Conservation (phyloP, 768 basidiomycete genomes). For the Nidularia sp. region DNA sequence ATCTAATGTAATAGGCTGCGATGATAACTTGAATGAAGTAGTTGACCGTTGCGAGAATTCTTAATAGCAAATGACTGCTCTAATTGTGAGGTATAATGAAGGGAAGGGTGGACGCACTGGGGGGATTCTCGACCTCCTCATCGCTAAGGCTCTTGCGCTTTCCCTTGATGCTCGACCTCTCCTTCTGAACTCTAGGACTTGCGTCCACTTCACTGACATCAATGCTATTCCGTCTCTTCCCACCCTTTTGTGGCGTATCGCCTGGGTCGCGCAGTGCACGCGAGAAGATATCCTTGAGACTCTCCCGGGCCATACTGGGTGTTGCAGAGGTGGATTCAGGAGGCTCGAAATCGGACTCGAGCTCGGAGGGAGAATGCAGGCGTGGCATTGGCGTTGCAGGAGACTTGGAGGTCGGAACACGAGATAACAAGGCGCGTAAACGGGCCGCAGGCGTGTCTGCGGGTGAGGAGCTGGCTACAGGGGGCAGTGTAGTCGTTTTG, state of each 20-base stretch:
- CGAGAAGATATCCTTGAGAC: constrained; percentile 63
- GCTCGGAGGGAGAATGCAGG: constrained; percentile 34
- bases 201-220: constrained; percentile 58
- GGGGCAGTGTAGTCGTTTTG: constrained; percentile 20
- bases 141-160: constrained; percentile 63
- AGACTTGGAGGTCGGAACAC: constrained; percentile 36
- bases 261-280: constrained; percentile 60
- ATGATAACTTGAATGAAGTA: constrained; percentile 26
- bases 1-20: constrained; percentile 43
- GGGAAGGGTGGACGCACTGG: constrained; percentile 35
- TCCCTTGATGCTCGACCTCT: constrained; percentile 38
- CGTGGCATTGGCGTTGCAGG: constrained; percentile 19
- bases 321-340: constrained; percentile 30
- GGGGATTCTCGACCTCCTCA: constrained; percentile 53
- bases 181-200: constrained; percentile 39
- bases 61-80: background rate
- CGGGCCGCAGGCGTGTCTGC: constrained; percentile 53
- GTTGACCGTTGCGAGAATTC: constrained; percentile 20
- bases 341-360: constrained; percentile 58
- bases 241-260: constrained; percentile 55
- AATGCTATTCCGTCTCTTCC: constrained; percentile 47
- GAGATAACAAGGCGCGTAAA: constrained; percentile 58
- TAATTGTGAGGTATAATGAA: background rate
- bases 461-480: constrained; percentile 11
- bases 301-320: constrained; percentile 51